Percentiles rank a stretch among this genome's conserved stretches.
These are phyloP conservation scores for Naumovozyma baii DNA, from an alignment of 805 yeast genomes.

Conservation along the genomic window DNA sequence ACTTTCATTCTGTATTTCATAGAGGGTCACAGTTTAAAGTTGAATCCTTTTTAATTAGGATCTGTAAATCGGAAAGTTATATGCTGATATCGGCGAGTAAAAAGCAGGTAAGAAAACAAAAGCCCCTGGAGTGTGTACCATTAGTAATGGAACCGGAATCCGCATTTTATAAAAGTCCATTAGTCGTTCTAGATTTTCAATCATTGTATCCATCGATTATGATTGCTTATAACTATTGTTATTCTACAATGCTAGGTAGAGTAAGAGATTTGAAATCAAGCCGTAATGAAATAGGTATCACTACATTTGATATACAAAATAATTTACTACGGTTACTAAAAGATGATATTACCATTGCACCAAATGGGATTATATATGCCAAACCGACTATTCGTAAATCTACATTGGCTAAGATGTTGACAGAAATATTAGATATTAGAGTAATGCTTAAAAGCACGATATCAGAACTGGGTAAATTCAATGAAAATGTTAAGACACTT, in stretches of 20 bases:
- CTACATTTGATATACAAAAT: constrained; percentile 40
- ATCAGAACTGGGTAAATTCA: constrained; percentile 37
- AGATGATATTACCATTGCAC: constrained; percentile 58
- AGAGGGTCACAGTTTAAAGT: constrained; percentile 93
- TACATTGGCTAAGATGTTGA: constrained; percentile 70
- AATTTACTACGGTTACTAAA: constrained; percentile 47
- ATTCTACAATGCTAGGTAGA: constrained; percentile 60
- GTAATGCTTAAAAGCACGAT: constrained; percentile 70
- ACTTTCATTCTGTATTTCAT: constrained; percentile 75
- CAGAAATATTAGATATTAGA: constrained; percentile 72
- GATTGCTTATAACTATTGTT: constrained; percentile 85
- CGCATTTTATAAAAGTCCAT: constrained; percentile 75
- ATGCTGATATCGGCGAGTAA: constrained; percentile 72
- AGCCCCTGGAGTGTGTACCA: constrained; percentile 79
- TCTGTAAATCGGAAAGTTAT: constrained; percentile 68
- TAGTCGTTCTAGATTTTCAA: constrained; percentile 86
- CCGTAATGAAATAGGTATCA: constrained; percentile 44
- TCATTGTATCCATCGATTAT: constrained; percentile 88
- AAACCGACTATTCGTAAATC: constrained; percentile 60
- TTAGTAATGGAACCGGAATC: constrained; percentile 88
- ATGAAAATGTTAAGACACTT: constrained; percentile 41
- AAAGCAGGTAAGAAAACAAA: constrained; percentile 71
- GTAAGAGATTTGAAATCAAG: constrained; percentile 42
- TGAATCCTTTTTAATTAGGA: constrained; percentile 68
- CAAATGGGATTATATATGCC: constrained; percentile 79